Evolutionary conservation across 768 basidiomycete genomes (phyloP).

Genomic region (Hysterangium stoloniferum): DNA sequence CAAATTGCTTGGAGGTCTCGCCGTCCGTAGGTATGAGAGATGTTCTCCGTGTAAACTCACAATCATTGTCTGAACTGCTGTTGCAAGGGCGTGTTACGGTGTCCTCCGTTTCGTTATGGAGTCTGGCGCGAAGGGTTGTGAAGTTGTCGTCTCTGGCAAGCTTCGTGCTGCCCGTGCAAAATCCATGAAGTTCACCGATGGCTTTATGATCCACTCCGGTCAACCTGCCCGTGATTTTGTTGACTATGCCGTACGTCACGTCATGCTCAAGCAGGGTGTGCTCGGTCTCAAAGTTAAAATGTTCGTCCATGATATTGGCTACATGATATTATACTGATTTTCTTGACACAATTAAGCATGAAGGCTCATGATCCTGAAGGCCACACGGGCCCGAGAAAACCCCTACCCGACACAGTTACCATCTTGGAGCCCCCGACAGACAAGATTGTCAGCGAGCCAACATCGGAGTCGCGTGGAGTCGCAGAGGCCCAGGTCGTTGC

Average conservation of each 20-base stretch:
- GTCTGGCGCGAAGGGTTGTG: conserved; percentile 98
- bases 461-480: conserved; percentile 77
- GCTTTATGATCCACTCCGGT: conserved; percentile 99
- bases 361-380: conserved; percentile 94
- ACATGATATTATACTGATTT: background rate
- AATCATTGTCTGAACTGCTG: background rate
- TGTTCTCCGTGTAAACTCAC: conserved; percentile 16
- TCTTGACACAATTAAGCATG: conserved; percentile 56
- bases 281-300: conserved; percentile 99
- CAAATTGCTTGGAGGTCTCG: conserved; percentile 98
- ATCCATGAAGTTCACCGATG: conserved; percentile 99
- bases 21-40: conserved; percentile 94
- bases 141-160: conserved; percentile 99
- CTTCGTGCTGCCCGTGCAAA: conserved; percentile 99
- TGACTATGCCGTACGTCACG: conserved; percentile 96
- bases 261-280: conserved; percentile 96
- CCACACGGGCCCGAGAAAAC: conserved; percentile 78
- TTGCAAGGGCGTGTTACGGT: conserved; percentile 88
- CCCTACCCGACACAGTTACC: conserved; percentile 90
- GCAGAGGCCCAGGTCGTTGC: conserved; percentile 39
- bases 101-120: conserved; percentile 99
- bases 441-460: conserved; percentile 83
- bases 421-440: conserved; percentile 86
- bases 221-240: conserved; percentile 96
- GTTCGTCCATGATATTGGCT: conserved; percentile 35